Base-by-base conservation (phyloP, 352 stramenopile genomes). In the Globisporangium perplexum region DNA sequence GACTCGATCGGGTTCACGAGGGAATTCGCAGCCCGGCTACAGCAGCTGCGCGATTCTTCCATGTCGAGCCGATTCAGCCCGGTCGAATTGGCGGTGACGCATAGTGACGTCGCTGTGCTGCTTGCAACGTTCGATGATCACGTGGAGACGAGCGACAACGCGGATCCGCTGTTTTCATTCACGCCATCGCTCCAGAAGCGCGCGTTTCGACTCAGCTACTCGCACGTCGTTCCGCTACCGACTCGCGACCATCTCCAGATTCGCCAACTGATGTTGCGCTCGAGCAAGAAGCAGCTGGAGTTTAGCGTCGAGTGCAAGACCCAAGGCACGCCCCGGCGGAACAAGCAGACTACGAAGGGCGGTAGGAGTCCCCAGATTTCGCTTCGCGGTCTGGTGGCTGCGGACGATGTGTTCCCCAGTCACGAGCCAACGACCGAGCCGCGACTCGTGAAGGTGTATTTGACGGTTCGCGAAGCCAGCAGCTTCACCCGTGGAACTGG, bases 61-160 rank as follows among this genome's bases (percentile, higher is more conserved):
- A 56, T 74, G 8, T 78, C 69, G 4, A 83, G 69, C 41, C 67
- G 76, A 17, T 83, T 77, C 45, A 71, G 62, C 45, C 73, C 76
- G 1, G 68, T 85, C 17, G 48, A 83, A 28, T 66, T 87, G n/a
- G 48, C 56, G 0, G 68, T 85, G 22, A 67, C 63, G 0, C 69
- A 83, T 38, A 63, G 62, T 44, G 53, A 82, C 26, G 52, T 73
- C 20, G 7, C 45, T 5, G 39, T 55, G 18, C 17, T 65, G 5
- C 50, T 69, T 46, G 22, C 7, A 58, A 12, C 17, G 22, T 10
- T 14, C 20, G 24, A 23, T 17, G 18, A 26, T n/a, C 7, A 26
- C 36, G 23, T 12, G 4, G 15, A 24, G 24, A 11, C 24, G 24
- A 14, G 6, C 8, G 7, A 12, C 17, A 26, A 4, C 12, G 3